Base-by-base conservation (phyloP, 768 basidiomycete genomes). In the Rickenella mellea region DNA sequence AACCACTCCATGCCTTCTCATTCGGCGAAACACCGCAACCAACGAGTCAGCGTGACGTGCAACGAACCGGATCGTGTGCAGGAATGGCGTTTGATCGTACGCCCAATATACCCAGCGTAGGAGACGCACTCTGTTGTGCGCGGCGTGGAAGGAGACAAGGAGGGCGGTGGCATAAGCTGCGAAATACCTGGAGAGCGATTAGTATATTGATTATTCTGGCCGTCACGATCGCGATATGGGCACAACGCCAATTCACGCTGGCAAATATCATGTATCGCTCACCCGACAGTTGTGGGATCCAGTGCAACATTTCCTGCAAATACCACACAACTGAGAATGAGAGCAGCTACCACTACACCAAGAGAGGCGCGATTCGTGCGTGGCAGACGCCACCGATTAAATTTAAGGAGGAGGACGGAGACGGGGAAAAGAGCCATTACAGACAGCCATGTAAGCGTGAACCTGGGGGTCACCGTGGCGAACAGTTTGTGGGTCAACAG, bases 381-480 rank as follows among this genome's bases (percentile, higher is more conserved):
- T 5, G 64, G 68, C 3, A 85, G 57, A 25, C 78, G 71, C 14
- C 75, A 74, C 14, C 81, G 71, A 45, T 80, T 80, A 59, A 80
- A 82, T 45, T 74, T 76, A 21, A 85, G 61, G 4, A 83, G 47
- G 4, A 83, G 53, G 3, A 77, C 61, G 2, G 79, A 73, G 12
- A 79, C 30, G 0, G 82, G 79, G 50, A 82, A 85, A 17, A 83
- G 55, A 1, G 65, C 53, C 77, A 83, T 81, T 25, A 80, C 72
- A 2, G 70, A 63, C 17, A 83, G 64, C 78, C 80, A 84, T 11
- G 71, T 73, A 5, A 83, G 66, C 4, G 78, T 74, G 62, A 83
- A 83, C 71, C 75, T 77, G 39, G 1, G 20, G 27, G 30, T 30
- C 6, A 10, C 19, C 12, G 41, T 48, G 14, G 19, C 46, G 15